Base-by-base conservation (phyloP, 1,284 basidiomycete genomes). In the Fistulina hepatica region DNA sequence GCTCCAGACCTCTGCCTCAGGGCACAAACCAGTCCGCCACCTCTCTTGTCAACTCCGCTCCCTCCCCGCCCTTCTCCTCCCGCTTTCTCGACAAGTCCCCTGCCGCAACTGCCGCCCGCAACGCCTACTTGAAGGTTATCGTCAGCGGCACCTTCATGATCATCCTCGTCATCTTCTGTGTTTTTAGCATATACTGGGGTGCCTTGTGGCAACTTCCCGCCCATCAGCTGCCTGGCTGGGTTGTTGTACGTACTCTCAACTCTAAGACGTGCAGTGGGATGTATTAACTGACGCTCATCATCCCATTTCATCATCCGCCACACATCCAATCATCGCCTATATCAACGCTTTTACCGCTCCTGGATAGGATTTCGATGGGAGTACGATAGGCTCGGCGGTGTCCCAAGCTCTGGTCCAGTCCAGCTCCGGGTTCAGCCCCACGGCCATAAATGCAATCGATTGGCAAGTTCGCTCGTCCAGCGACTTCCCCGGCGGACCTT, bases 361-460 rank as follows among this genome's bases (percentile, higher is more conserved):
- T n/a, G n/a, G n/a, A n/a, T n/a, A 75, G 72, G 70, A 76, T 47
- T 76, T 74, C 43, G 73, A 76, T 39, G 67, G 66, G 11, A 63
- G 56, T 8, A 39, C 51, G 6, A 52, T 74, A 13, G 71, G 73
- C 3, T 54, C 60, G 32, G 47, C 49, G 0, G 63, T 73, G n/a
- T 52, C 53, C 1, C 44, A 54, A 40, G 50, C 52, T 5, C 47
- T 72, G 6, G 52, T n/a, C 46, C 44, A 4, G 39, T 57, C 8
- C 45, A 51, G 20, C 30, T 34, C 37, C 34, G 21, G 31, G n/a
- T 19, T 42, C 9, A 26, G 39, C 20, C 52, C 44, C 36, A n/a
- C n/a, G n/a, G n/a, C n/a, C n/a, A n/a, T n/a, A n/a, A n/a, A n/a
- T n/a, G n/a, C n/a, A n/a, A 53, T 68, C 11, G 50, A 56, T 1